Evolutionary conservation across 192 early-diverging fungal genomes (phyloP).

Genomic region (Gigaspora rosea): DNA sequence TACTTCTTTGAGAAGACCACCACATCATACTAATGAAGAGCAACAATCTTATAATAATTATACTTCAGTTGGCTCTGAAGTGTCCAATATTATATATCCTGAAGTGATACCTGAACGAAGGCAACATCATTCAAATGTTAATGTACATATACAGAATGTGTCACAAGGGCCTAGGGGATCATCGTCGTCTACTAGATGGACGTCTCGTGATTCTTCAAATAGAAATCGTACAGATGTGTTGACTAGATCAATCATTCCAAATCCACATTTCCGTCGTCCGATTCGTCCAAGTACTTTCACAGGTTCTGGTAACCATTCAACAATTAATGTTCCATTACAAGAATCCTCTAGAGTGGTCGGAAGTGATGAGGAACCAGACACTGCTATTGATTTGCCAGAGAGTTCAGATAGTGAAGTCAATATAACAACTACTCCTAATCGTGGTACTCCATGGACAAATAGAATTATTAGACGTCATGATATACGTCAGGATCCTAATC

Average conservation of each 20-base stretch:
- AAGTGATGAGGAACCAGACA: slow-evolving; percentile 20
- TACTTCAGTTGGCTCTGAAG: neutral
- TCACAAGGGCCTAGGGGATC: neutral
- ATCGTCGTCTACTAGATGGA: neutral
- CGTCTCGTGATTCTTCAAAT: neutral
- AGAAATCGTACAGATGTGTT: neutral
- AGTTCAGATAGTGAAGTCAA: slow-evolving; percentile 19
- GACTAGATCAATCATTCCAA: neutral
- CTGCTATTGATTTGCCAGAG: neutral
- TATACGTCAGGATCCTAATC: slow-evolving; percentile 1
- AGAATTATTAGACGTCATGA: neutral
- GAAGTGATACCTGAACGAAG: neutral
- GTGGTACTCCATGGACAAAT: no score
- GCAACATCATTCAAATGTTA: neutral
- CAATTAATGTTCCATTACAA: neutral
- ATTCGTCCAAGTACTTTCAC: neutral
- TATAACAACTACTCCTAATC: neutral
- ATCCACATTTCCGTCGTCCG: neutral
- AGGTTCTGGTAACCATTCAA: neutral
- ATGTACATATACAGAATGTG: neutral
- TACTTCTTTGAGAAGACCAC: neutral
- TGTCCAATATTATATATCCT: neutral
- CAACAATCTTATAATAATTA: slow-evolving; percentile 20
- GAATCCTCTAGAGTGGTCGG: neutral
- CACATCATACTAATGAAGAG: neutral